These are phyloP conservation scores for Boechera stricta DNA, from an alignment of 345 rosid genomes.

Conservation along the genomic window DNA sequence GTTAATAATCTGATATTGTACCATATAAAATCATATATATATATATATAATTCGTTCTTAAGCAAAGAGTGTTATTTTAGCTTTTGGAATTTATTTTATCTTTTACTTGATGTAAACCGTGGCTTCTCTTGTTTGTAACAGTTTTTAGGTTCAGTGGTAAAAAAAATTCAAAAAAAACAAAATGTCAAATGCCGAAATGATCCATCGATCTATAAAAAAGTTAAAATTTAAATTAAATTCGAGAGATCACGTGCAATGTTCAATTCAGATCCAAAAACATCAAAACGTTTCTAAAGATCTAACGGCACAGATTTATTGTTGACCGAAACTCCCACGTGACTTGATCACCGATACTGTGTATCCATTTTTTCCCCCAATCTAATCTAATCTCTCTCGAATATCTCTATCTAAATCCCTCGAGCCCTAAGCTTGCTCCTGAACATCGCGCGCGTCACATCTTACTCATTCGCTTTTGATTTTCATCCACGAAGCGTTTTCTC, in stretches of 20 bases:
- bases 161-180: too few relatives aligned
- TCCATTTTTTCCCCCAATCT: conserved; percentile 7
- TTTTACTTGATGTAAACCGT: too few relatives aligned
- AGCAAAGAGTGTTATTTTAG: too few relatives aligned
- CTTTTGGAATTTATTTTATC: too few relatives aligned
- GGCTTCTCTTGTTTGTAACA: too few relatives aligned
- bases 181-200: too few relatives aligned
- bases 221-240: not conserved
- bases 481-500: conserved; percentile 13
- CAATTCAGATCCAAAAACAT: conserved; percentile 33
- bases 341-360: conserved; percentile 27
- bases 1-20: too few relatives aligned
- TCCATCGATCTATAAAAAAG: too few relatives aligned
- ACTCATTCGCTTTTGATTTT: conserved; percentile 1
- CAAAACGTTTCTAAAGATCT: conserved; percentile 12
- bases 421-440: conserved; percentile 17
- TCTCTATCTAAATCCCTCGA: conserved; percentile 35
- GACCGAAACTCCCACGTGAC: conserved; percentile 43
- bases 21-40: too few relatives aligned
- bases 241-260: conserved; percentile 28
- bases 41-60: too few relatives aligned
- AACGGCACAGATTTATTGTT: conserved; percentile 35
- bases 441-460: conserved; percentile 15
- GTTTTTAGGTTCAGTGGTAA: too few relatives aligned
- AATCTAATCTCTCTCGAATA: too few relatives aligned